Conservation (phyloP, 257 asterid species). For the Fraxinus quadrangulata region DNA sequence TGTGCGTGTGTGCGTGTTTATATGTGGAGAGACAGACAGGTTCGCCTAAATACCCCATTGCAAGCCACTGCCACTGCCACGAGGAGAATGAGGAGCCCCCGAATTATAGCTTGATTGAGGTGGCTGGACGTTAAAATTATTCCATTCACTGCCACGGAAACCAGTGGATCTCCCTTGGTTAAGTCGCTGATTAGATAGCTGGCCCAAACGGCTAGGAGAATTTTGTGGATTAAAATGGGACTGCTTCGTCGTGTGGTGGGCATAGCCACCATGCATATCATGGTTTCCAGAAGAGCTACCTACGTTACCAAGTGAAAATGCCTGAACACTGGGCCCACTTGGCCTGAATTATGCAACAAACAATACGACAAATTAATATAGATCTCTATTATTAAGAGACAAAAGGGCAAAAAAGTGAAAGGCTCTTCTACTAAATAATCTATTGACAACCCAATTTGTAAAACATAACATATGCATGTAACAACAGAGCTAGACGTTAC, state of each 20-base stretch:
- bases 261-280: constrained; percentile 43
- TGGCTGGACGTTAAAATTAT: constrained; percentile 43
- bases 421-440: no score
- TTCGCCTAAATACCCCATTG: constrained; percentile 46
- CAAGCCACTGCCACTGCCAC: constrained; percentile 42
- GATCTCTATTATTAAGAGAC: not conserved
- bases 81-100: constrained; percentile 51
- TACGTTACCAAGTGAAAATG: constrained; percentile 58
- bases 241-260: constrained; percentile 46
- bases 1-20: no score
- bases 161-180: constrained; percentile 67
- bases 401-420: no score
- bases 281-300: constrained; percentile 55
- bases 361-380: constrained; percentile 18
- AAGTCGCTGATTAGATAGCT: constrained; percentile 57
- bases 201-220: constrained; percentile 76
- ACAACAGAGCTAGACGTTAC: no score
- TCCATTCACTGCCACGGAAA: constrained; percentile 54
- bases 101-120: constrained; percentile 44
- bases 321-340: constrained; percentile 48
- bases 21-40: not conserved
- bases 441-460: no score
- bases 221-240: constrained; percentile 59
- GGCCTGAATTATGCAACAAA: constrained; percentile 50
- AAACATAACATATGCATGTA: not conserved